Evolutionary conservation across 192 early-diverging fungal species (phyloP).

Genomic region (Phycomyces blakesleeanus): DNA sequence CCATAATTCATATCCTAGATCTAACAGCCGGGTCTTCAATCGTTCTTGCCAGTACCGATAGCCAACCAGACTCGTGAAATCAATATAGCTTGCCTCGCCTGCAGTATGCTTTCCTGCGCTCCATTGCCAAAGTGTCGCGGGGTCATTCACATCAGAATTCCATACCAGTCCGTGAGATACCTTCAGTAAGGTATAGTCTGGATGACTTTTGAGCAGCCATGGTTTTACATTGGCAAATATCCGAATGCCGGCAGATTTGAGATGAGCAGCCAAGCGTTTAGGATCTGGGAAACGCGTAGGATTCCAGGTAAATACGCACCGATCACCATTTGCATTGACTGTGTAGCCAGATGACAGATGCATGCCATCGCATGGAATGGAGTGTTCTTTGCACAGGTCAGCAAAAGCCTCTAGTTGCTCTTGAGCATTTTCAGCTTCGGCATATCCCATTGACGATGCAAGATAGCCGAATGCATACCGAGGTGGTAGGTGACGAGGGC

Average conservation of each 20-base stretch:
- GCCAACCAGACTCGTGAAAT: slow-evolving; percentile 46
- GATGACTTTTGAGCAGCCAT: slow-evolving; percentile 53
- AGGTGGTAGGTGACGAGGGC: slow-evolving; percentile 42
- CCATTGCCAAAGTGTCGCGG: slow-evolving; percentile 46
- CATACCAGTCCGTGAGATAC: slow-evolving; percentile 41
- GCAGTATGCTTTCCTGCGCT: slow-evolving; percentile 44
- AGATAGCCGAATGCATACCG: slow-evolving; percentile 55
- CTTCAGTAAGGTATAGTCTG: slow-evolving; percentile 40
- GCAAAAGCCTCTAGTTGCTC: slow-evolving; percentile 42
- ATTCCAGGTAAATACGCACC: slow-evolving; percentile 67
- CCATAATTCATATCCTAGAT: slow-evolving; percentile 53
- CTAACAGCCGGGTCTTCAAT: slow-evolving; percentile 39
- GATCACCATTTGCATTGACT: slow-evolving; percentile 32
- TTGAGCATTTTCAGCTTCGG: slow-evolving; percentile 56
- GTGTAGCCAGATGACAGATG: slow-evolving; percentile 62
- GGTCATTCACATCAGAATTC: slow-evolving; percentile 17
- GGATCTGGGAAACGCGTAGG: slow-evolving; percentile 49
- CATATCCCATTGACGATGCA: slow-evolving; percentile 60
- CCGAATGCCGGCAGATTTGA: slow-evolving; percentile 43
- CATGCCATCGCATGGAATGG: slow-evolving; percentile 57
- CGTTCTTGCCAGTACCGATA: slow-evolving; percentile 51
- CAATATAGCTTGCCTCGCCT: slow-evolving; percentile 49
- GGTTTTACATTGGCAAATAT: slow-evolving; percentile 61
- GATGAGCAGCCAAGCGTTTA: slow-evolving; percentile 27
- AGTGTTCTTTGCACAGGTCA: slow-evolving; percentile 32